These are phyloP conservation scores for Magnaporthales sp. DNA, from an alignment of 2,329 filamentous ascomycete species.

Conservation along the genomic window DNA sequence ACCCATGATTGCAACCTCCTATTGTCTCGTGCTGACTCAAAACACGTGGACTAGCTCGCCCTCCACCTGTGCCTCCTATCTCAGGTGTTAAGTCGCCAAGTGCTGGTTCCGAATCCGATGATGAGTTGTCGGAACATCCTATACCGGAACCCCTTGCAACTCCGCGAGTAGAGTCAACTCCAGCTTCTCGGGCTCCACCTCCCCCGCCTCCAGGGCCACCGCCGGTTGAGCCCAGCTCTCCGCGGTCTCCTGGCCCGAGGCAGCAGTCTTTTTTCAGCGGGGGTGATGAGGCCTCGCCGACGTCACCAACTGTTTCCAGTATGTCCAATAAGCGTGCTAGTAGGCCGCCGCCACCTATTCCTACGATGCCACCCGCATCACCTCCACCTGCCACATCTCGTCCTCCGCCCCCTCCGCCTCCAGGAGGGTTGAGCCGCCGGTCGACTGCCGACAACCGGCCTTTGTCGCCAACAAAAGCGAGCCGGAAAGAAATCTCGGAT, in stretches of 20 bases:
- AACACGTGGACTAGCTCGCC: slow-evolving; percentile 43
- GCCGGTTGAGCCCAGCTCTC: slow-evolving; percentile 25
- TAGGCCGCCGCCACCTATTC: slow-evolving; percentile 52
- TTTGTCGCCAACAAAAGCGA: slow-evolving; percentile 31
- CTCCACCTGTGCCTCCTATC: slow-evolving; percentile 41
- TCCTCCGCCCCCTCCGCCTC: slow-evolving; percentile 60
- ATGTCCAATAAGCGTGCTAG: slow-evolving; percentile 39
- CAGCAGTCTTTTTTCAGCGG: slow-evolving; percentile 22
- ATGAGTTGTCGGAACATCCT: slow-evolving; percentile 61
- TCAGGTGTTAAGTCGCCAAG: slow-evolving; percentile 54
- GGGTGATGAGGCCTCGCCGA: slow-evolving; percentile 25
- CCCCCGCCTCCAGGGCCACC: slow-evolving; percentile 38
- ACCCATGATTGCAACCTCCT: slow-evolving; percentile 16
- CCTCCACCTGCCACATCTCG: slow-evolving; percentile 43
- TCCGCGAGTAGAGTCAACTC: slow-evolving; percentile 26
- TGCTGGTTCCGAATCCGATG: slow-evolving; percentile 78
- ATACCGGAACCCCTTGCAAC: slow-evolving; percentile 33
- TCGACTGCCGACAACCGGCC: slow-evolving; percentile 48
- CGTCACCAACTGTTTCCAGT: slow-evolving; percentile 27
- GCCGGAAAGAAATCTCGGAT: slow-evolving; percentile 50
- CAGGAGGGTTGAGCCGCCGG: slow-evolving; percentile 43
- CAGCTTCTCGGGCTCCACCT: slow-evolving; percentile 28
- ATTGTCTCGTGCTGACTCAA: not conserved
- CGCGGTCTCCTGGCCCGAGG: slow-evolving; percentile 25
- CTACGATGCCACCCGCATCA: slow-evolving; percentile 36